Base-by-base conservation (phyloP, 768 basidiomycete species). In the Mycena galopus region DNA sequence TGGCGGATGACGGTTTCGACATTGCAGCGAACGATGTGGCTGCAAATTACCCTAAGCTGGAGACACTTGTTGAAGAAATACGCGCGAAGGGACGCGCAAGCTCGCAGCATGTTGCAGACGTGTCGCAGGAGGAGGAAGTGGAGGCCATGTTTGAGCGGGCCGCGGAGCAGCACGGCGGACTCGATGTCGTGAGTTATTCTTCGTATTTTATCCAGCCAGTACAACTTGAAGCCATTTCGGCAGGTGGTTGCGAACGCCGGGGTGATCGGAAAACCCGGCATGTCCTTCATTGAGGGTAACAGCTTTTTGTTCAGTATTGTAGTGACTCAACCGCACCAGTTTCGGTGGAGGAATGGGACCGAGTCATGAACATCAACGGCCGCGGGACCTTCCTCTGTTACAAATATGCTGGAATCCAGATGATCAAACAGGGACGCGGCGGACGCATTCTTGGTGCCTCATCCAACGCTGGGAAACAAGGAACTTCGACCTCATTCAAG, bases 171-270 rank as follows among this genome's bases (percentile, higher is more conserved):
- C 67, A 81, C 21, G 79, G 79, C 0, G 69, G 73, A 19, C 69
- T 83, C 9, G 81, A 81, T 67, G 81, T 82, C 27, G 82, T 83
- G 60, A n/a, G 44, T 47, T 11, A 47, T 10, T 23, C 44, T 8
- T 6, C 44, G 1, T 14, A 21, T 17, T 19, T 42, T 16, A 37
- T 37, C 35, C 35, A 4, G 35, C 35, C 17, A 19, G 42, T 42
- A 6, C 16, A 19, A 19, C 17, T n/a, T n/a, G n/a, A 39, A 47
- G 9, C n/a, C 44, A 47, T 4, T n/a, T n/a, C 11, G 39, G 7
- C 44, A 82, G 81, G 79, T 83, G 78, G 76, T 83, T 2, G 81
- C 81, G 5, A 83, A 83, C 65, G 82, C 81, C 11, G 82, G 80
- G 0, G 25, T 70, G 19, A 12, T 50, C 1, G 69, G 69, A 14